Evolutionary conservation across 257 asterid genomes (phyloP).

Genomic region (Nicotiana knightiana): DNA sequence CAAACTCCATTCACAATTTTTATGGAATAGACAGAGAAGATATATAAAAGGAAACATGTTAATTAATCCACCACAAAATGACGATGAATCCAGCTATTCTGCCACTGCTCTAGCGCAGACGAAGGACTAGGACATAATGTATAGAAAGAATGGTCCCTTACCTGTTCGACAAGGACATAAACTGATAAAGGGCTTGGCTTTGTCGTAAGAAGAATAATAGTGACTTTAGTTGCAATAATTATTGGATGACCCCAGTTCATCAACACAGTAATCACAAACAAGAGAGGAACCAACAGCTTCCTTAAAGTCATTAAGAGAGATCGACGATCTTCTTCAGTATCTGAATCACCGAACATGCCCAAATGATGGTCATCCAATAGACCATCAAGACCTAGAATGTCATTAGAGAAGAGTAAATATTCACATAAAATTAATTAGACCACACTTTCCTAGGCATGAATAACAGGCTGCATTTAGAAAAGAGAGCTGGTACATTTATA

Average conservation of each 20-base stretch:
- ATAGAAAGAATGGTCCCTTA: constrained; percentile 9
- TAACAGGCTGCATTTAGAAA: not conserved
- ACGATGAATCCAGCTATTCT: not conserved
- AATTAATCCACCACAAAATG: not conserved
- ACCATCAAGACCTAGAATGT: constrained; percentile 22
- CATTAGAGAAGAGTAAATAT: not conserved
- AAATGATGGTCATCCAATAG: constrained; percentile 13
- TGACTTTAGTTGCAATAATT: constrained; percentile 27
- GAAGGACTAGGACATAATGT: not conserved
- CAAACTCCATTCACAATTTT: not conserved
- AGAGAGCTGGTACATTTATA: not conserved
- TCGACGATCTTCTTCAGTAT: constrained; percentile 11
- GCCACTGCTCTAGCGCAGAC: not conserved
- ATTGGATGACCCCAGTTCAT: constrained; percentile 49
- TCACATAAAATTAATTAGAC: not conserved
- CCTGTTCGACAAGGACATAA: constrained; percentile 38
- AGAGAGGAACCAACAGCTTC: constrained; percentile 34
- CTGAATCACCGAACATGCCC: constrained; percentile 10
- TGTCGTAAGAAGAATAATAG: constrained; percentile 28
- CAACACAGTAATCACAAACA: constrained; percentile 28
- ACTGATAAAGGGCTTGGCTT: constrained; percentile 41
- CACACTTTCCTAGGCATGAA: not conserved
- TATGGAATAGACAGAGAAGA: not conserved
- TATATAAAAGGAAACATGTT: not conserved
- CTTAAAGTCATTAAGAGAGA: constrained; percentile 16